phyloP scores from a whole-genome alignment of 371 early-diverging fungal species.

The Apophysomyces sp. region DNA sequence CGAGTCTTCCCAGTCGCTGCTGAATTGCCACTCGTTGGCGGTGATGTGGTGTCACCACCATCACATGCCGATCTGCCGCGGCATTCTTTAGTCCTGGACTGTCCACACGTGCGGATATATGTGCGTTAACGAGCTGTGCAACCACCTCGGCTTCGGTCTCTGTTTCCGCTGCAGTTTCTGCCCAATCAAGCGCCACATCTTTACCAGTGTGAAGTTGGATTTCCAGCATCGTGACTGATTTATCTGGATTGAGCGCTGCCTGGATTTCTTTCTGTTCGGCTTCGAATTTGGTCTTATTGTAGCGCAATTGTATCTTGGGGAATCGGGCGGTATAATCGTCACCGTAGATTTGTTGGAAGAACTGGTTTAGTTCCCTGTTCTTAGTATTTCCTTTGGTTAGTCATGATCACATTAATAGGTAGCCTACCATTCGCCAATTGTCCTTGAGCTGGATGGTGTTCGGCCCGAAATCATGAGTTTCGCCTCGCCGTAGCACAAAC shows the following conservation, averaged over 20 bases:
- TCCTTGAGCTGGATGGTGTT: conserved; percentile 58
- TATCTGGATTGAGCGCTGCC: conserved; percentile 35
- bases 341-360: conserved; percentile 57
- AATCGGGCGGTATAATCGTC: conserved; percentile 34
- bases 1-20: conserved; percentile 10
- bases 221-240: conserved; percentile 31
- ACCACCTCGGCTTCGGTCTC: conserved; percentile 44
- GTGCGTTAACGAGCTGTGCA: conserved; percentile 29
- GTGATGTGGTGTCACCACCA: conserved; percentile 58
- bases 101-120: conserved; percentile 19
- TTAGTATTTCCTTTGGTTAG: conserved; percentile 7
- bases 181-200: conserved; percentile 12
- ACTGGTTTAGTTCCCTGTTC: conserved; percentile 52
- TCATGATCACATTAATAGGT: not conserved
- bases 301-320: conserved; percentile 20
- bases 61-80: conserved; percentile 13
- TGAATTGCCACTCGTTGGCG: conserved; percentile 47
- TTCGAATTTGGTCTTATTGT: conserved; percentile 12
- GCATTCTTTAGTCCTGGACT: conserved; percentile 6
- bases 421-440: conserved; percentile 60
- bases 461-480: conserved; percentile 49
- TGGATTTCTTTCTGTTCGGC: conserved; percentile 21
- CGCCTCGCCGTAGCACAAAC: conserved; percentile 34
- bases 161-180: conserved; percentile 6
- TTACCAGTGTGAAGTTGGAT: not conserved